Evolutionary conservation across 2,329 filamentous ascomycete genomes (phyloP).

Genomic region (Fusarium albosuccineum): DNA sequence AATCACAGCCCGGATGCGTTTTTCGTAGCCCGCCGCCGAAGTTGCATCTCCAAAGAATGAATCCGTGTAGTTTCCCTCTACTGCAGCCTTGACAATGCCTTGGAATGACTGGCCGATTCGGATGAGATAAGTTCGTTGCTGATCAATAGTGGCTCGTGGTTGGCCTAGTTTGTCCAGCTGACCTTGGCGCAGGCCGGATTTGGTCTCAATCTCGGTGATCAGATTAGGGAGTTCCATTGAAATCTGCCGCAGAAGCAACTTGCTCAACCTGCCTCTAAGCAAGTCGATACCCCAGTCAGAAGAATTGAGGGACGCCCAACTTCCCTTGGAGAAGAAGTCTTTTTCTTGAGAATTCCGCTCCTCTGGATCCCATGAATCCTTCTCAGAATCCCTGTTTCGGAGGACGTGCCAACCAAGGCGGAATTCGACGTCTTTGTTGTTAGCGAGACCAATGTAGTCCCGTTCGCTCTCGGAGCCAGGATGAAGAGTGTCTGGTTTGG

Average conservation of each 20-base stretch:
- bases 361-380: constrained; percentile 43
- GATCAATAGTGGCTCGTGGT: constrained; percentile 56
- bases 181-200: constrained; percentile 51
- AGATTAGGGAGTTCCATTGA: constrained; percentile 59
- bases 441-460: constrained; percentile 56
- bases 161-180: constrained; percentile 62
- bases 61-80: constrained; percentile 65
- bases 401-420: constrained; percentile 67
- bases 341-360: constrained; percentile 57
- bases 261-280: constrained; percentile 63
- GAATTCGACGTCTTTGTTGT: constrained; percentile 62
- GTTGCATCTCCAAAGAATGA: constrained; percentile 61
- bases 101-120: constrained; percentile 60
- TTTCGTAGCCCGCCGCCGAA: constrained; percentile 50
- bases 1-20: constrained; percentile 66
- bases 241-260: constrained; percentile 63
- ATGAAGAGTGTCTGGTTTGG: constrained; percentile 63
- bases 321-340: constrained; percentile 58
- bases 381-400: constrained; percentile 41
- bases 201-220: constrained; percentile 57
- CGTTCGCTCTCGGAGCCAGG: constrained; percentile 55
- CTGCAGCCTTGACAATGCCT: constrained; percentile 58
- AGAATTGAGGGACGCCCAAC: constrained; percentile 54
- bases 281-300: constrained; percentile 60
- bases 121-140: constrained; percentile 64